Base-by-base conservation (phyloP, 768 basidiomycete species). In the Hericium alpestre region DNA sequence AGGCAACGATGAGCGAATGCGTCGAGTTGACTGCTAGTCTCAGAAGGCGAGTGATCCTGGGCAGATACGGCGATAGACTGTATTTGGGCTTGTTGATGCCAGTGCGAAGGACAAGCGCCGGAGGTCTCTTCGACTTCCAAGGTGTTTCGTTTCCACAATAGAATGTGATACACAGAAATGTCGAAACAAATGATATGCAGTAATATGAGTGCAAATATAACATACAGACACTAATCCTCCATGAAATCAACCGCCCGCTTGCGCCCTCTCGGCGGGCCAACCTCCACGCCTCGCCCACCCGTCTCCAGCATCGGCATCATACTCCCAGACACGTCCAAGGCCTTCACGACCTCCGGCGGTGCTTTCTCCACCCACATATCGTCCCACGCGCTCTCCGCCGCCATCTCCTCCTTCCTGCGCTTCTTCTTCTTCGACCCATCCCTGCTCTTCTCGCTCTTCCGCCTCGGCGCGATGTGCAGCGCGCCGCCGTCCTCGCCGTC, bases 311-410 rank as follows among this genome's bases (percentile, higher is more conserved):
- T 32, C 32, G 32, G 32, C 32, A 32, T 32, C 32, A 32, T 20
- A 11, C 12, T 25, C 18, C 18, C 20, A 37, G 10, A 23, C 25
- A 46, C 43, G 16, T 64, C 66, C 7, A 79, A 55, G 52, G 59
- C 65, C 66, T 75, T 76, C 23, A 80, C 76, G 27, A 73, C 69
- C 25, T 78, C 76, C 12, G 81, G 75, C 9, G 76, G 71, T 20
- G 80, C 77, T 60, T 81, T 82, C 68, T 86, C 84, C 9, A 83
- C 80, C 83, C 83, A 87, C 79, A 86, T 80, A 16, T 73, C 79
- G 3, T 79, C 81, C 78, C 16, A n/a, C 12, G 69, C 69, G 2
- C 70, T 74, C 18, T 70, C 70, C 65, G 52, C 54, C 38, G 47
- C 56, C 56, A 58, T 58, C 41, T 64, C 65, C 48, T 69, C 70